phyloP scores from a whole-genome alignment of 2,329 filamentous ascomycete genomes.

The Neopestalotiopsis clavispora region DNA sequence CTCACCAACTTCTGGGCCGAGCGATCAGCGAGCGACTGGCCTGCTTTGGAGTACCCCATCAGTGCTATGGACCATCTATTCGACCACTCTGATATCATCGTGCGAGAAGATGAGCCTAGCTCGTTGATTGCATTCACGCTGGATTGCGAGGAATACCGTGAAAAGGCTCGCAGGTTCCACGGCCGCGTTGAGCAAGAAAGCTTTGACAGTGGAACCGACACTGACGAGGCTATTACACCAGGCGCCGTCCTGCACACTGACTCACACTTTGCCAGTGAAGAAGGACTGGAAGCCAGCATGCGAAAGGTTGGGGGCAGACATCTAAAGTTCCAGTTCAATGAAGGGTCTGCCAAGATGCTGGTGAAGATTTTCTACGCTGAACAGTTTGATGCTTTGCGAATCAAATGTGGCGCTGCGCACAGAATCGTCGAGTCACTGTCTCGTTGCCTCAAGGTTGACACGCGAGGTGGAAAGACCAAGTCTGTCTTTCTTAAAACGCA shows the following conservation, averaged over 20 bases:
- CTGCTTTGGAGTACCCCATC: conserved; percentile 88
- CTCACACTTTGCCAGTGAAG: conserved; percentile 51
- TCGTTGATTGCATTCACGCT: conserved; percentile 94
- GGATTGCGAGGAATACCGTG: conserved; percentile 84
- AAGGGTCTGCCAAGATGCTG: conserved; percentile 91
- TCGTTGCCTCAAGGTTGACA: conserved; percentile 96
- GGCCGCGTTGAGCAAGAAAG: conserved; percentile 26
- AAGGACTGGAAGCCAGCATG: conserved; percentile 83
- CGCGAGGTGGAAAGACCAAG: conserved; percentile 96
- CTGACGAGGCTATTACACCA: conserved; percentile 37
- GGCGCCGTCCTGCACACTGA: conserved; percentile 30
- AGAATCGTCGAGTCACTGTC: conserved; percentile 95
- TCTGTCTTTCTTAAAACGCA: conserved; percentile 96
- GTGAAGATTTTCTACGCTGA: conserved; percentile 99
- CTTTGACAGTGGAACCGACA: conserved; percentile 24
- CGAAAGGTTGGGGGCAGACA: conserved; percentile 87
- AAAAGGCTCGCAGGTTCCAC: conserved; percentile 65
- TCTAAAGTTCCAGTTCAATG: conserved; percentile 93
- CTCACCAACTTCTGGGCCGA: conserved; percentile 98
- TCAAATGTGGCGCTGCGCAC: conserved; percentile 91
- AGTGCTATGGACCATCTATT: conserved; percentile 91
- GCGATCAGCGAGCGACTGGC: conserved; percentile 93
- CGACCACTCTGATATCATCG: conserved; percentile 94
- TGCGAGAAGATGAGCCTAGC: conserved; percentile 95
- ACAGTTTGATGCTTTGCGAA: conserved; percentile 91